Evolutionary conservation across 192 early-diverging fungal genomes (phyloP).

Genomic region (Backusella liffmaniae): DNA sequence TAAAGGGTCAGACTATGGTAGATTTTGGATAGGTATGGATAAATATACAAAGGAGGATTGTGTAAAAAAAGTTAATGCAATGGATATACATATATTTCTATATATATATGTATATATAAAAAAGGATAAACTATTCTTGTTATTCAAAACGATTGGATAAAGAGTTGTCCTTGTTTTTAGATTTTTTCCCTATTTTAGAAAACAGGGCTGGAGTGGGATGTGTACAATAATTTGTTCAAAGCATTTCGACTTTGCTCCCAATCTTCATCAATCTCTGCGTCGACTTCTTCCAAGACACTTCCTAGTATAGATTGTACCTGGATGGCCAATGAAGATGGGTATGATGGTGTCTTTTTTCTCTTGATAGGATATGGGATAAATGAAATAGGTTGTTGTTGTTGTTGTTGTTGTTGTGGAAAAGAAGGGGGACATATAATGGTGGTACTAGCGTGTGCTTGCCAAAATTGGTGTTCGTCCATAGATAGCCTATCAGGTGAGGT

Average conservation of each 20-base stretch:
- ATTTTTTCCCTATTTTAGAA: slow-evolving; percentile 1
- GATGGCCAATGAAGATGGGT: neutral
- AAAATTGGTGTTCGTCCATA: slow-evolving; percentile 9
- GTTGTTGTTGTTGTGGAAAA: neutral
- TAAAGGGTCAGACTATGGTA: neutral
- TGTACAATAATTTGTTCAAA: neutral
- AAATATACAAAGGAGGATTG: neutral
- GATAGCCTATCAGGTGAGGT: neutral
- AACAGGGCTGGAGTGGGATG: neutral
- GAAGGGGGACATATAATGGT: slow-evolving; percentile 3
- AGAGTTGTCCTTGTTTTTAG: neutral
- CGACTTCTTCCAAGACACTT: neutral
- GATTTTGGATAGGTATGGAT: neutral
- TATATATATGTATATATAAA: neutral
- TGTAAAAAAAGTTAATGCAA: neutral
- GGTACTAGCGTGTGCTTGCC: slow-evolving; percentile 3
- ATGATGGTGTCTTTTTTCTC: neutral
- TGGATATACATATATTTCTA: neutral
- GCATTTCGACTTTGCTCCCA: slow-evolving; percentile 13
- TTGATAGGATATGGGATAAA: neutral
- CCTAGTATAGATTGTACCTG: slow-evolving; percentile 5
- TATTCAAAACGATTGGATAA: neutral
- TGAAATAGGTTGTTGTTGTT: neutral
- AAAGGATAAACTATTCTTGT: neutral
- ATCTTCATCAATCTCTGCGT: slow-evolving; percentile 13